These are phyloP conservation scores for Chlorella ohadii DNA, from an alignment of 139 green algal species.

Conservation along the genomic window DNA sequence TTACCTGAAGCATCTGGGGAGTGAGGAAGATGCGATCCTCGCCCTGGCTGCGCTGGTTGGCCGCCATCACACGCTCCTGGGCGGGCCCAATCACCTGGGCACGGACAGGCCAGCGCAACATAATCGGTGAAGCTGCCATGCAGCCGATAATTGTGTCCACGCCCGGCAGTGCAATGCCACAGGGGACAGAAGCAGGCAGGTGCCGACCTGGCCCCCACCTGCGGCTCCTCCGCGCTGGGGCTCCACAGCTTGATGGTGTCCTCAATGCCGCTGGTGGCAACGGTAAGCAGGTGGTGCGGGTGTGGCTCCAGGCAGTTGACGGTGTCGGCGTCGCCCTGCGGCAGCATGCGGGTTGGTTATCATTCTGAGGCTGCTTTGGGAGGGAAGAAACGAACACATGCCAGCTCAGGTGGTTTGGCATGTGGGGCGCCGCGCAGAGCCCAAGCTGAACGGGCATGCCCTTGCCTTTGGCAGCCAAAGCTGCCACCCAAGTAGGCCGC, in stretches of 20 bases:
- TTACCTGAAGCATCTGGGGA: constrained; percentile 10
- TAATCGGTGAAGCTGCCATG: background rate
- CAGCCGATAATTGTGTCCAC: too few species aligned
- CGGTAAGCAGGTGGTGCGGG: constrained; percentile 46
- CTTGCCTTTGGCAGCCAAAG: too few species aligned
- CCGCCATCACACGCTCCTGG: background rate
- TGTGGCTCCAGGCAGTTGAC: constrained; percentile 71
- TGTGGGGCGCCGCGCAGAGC: too few species aligned
- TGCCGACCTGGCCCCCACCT: background rate
- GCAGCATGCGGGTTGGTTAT: background rate
- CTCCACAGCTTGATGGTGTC: constrained; percentile 56
- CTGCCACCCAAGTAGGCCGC: background rate
- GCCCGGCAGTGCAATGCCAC: background rate
- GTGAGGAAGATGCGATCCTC: constrained; percentile 10
- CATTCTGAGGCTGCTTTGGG: too few species aligned
- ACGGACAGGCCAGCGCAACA: too few species aligned
- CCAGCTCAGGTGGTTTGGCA: too few species aligned
- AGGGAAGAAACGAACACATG: too few species aligned
- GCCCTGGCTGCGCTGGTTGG: constrained; percentile 10
- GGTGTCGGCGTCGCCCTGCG: constrained; percentile 40
- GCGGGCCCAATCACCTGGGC: constrained; percentile 1
- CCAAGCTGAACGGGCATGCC: too few species aligned
- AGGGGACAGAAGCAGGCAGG: background rate
- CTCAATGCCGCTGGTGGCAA: constrained; percentile 61
- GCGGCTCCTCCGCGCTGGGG: constrained; percentile 29